Base-by-base conservation (phyloP, 1,284 basidiomycete species). In the Ceratobasidium sp. region DNA sequence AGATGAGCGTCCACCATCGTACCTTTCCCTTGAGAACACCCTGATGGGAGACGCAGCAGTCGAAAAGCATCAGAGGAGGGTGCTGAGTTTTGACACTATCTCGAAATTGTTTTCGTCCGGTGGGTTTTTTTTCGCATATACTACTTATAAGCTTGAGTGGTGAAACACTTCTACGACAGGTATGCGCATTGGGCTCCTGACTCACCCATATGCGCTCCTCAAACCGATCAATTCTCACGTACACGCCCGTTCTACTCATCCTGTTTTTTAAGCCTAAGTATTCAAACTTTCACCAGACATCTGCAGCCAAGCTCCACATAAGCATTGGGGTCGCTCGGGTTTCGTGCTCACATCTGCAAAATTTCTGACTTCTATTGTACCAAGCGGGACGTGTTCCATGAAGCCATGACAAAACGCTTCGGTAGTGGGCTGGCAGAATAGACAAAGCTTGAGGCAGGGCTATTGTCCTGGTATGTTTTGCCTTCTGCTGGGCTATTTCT, bases 91-190 rank as follows among this genome's bases (percentile, higher is more conserved):
- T 79, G 94, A 96, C 79, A 93, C 91, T 78, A 85, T 97, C 74
- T 93, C 91, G 71, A 98, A 98, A 83, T 85, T 97, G 50, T 83
- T 96, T 23, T 92, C 92, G 9, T 90, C 91, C 14, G 94, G 93
- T 62, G 45, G 2, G 61, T 21, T 75, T 80, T 80, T 70, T 75
- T 81, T 77, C 70, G 73, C 73, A 76, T 76, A 45, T 26, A 58
- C 23, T n/a, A n/a, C n/a, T n/a, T n/a, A n/a, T 9, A 16, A 26
- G 26, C n/a, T 18, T n/a, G n/a, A 45, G 41, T 18, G 8, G 46
- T 3, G 32, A 14, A 1, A 9, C 14, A n/a, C n/a, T 3, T 4
- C 39, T 32, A 4, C 21, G n/a, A 28, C 34, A 72, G 67, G 75
- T 30, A 86, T 92, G 76, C 87, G 90, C n/a, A 85, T 95, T 75